Evolutionary conservation across 2,329 filamentous ascomycete genomes (phyloP).

Genomic region (Colletotrichum sp.): DNA sequence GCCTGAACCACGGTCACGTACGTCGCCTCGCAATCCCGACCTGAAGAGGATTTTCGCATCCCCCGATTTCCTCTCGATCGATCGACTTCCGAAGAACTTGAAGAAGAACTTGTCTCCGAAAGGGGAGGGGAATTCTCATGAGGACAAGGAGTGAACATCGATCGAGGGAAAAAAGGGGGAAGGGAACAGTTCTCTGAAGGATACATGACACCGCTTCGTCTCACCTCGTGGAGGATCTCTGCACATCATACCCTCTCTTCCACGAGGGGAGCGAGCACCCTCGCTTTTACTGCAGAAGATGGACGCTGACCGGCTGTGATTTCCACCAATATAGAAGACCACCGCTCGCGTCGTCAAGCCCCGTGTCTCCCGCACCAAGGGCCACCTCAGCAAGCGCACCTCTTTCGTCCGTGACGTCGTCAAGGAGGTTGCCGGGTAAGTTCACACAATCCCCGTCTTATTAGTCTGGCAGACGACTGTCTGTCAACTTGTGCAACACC

Average conservation of each 20-base stretch:
- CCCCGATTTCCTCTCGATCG: not conserved
- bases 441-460: constrained; percentile 26
- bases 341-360: constrained; percentile 79
- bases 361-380: constrained; percentile 86
- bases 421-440: constrained; percentile 96
- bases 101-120: not conserved
- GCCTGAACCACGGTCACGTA: constrained; percentile 71
- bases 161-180: not conserved
- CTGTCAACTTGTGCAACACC: too few relatives aligned
- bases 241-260: constrained; percentile 41
- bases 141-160: not conserved
- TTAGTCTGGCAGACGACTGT: not conserved
- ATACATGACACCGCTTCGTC: constrained; percentile 42
- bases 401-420: constrained; percentile 96
- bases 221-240: constrained; percentile 80
- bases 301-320: constrained; percentile 61
- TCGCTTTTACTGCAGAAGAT: constrained; percentile 55
- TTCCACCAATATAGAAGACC: constrained; percentile 71
- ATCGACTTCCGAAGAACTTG: not conserved
- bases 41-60: not conserved
- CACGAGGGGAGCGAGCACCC: constrained; percentile 29
- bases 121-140: not conserved
- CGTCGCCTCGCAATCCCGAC: constrained; percentile 41
- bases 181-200: not conserved
- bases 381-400: constrained; percentile 95